Evolutionary conservation across 345 rosid species (phyloP).

Genomic region (Geranium brycei): DNA sequence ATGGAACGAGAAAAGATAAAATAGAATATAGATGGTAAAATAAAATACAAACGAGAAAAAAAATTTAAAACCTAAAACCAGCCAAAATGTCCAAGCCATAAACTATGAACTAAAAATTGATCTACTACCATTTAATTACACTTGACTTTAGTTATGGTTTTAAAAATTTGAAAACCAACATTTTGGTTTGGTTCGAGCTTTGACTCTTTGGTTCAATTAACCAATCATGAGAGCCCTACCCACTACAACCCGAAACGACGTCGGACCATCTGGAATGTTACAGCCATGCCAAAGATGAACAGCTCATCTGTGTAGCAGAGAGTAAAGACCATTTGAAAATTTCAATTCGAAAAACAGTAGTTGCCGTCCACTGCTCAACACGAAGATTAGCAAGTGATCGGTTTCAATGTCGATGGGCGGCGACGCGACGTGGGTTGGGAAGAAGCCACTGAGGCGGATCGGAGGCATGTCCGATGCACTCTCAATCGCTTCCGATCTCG

Average conservation of each 20-base stretch:
- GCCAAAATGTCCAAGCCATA: too few species aligned
- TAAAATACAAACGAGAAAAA: too few species aligned
- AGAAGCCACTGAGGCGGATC: slow-evolving; percentile 81
- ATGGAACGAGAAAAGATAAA: too few species aligned
- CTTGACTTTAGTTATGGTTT: too few species aligned
- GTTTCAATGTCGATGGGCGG: slow-evolving; percentile 59
- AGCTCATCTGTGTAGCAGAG: not conserved
- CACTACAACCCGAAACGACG: not conserved
- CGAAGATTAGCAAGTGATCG: not conserved
- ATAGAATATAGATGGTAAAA: too few species aligned
- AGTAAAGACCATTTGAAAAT: not conserved
- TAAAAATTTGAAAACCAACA: too few species aligned
- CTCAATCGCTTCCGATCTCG: slow-evolving; percentile 94
- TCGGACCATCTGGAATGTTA: not conserved
- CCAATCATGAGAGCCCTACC: too few species aligned
- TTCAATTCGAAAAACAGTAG: not conserved
- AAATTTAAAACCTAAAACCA: too few species aligned
- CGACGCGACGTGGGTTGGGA: slow-evolving; percentile 90
- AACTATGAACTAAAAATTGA: too few species aligned
- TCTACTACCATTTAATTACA: too few species aligned
- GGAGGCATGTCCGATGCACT: slow-evolving; percentile 97
- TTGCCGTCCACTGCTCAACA: not conserved
- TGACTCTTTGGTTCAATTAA: too few species aligned
- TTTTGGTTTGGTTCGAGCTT: too few species aligned
- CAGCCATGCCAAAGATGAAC: not conserved